These are phyloP conservation scores for Penicillium diatomitis DNA, from an alignment of 495 filamentous ascomycete genomes.

Conservation along the genomic window DNA sequence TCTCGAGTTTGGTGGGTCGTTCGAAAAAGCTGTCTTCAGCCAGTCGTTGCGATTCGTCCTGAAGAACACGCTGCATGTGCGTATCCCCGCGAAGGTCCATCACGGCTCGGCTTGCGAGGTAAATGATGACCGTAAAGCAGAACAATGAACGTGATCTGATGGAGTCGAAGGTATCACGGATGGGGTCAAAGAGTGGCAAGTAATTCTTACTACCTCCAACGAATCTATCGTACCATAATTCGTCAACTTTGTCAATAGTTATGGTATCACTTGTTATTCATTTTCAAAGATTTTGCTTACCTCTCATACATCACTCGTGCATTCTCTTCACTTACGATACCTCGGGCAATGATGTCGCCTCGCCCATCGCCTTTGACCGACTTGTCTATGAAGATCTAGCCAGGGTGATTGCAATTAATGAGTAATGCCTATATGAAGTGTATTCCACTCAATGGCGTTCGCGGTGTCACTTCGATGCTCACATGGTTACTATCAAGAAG, in stretches of 20 bases:
- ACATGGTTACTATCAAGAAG: conserved; percentile 28
- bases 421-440: too few relatives aligned
- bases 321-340: conserved; percentile 32
- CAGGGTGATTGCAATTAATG: too few relatives aligned
- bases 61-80: conserved; percentile 34
- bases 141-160: conserved; percentile 35
- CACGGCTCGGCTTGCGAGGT: conserved; percentile 32
- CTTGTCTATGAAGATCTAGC: conserved; percentile 31
- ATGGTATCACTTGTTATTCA: not conserved
- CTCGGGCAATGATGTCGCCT: conserved; percentile 31
- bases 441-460: too few relatives aligned
- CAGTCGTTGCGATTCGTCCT: conserved; percentile 34
- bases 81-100: conserved; percentile 28
- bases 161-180: conserved; percentile 37
- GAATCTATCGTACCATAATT: conserved; percentile 15
- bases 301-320: conserved; percentile 34
- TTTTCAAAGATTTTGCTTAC: conserved; percentile 9
- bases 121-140: conserved; percentile 37
- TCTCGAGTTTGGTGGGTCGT: conserved; percentile 34
- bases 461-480: conserved; percentile 1
- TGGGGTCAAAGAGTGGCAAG: conserved; percentile 32
- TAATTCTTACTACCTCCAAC: conserved; percentile 34
- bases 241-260: too few relatives aligned
- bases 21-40: conserved; percentile 39
- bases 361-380: conserved; percentile 23